Percentiles rank a stretch among this genome's conserved stretches.
phyloP scores from a whole-genome alignment of 148 eudicot genomes.

The Vaccinium darrowii region DNA sequence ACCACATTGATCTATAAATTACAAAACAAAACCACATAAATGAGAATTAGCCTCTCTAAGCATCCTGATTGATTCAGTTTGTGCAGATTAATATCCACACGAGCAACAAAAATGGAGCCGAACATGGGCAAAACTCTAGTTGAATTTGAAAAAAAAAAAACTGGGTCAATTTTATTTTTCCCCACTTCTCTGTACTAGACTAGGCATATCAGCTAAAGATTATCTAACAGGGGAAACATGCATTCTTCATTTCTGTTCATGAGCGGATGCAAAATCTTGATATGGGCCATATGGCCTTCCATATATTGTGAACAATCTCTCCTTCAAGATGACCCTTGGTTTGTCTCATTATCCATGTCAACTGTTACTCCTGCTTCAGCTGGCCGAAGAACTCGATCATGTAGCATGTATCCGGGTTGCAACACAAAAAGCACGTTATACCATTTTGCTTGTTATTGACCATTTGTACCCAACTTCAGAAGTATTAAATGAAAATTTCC shows the following conservation, averaged over 20 bases:
- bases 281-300: not conserved
- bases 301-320: not conserved
- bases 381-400: constrained; percentile 84
- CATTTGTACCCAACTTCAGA: not conserved
- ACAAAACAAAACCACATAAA: not conserved
- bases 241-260: not conserved
- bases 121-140: not conserved
- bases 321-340: constrained; percentile 25
- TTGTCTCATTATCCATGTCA: constrained; percentile 36
- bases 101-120: not conserved
- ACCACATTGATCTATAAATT: not conserved
- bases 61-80: not conserved
- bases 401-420: constrained; percentile 79
- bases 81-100: too few relatives aligned
- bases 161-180: constrained; percentile 3
- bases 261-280: constrained; percentile 2
- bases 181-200: constrained; percentile 20
- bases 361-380: constrained; percentile 94
- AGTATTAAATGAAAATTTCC: not conserved
- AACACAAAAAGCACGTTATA: not conserved
- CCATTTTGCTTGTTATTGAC: not conserved
- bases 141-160: not conserved
- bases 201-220: constrained; percentile 21
- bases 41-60: not conserved
- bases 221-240: not conserved